Percentiles rank a stretch among this genome's conserved stretches.
Conservation (phyloP, 1,284 basidiomycete genomes). For the Ustilago loliicola region DNA sequence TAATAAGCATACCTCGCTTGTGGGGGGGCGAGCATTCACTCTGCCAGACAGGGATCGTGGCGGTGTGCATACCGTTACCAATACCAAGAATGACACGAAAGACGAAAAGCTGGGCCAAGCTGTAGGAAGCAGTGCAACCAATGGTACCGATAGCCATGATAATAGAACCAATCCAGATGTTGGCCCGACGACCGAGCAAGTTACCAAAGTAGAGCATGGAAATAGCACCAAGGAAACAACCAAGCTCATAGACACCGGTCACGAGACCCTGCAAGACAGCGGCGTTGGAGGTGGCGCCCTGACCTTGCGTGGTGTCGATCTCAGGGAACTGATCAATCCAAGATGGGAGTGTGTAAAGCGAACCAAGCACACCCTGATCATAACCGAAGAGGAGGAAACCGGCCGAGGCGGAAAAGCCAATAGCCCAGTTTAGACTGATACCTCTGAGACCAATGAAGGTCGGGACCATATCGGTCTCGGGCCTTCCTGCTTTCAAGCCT, state of each 20-base stretch:
- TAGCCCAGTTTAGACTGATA: conserved; percentile 55
- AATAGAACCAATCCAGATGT: conserved; percentile 67
- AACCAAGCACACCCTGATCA: conserved; percentile 69
- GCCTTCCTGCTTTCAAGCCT: conserved; percentile 35
- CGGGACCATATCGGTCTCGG: conserved; percentile 51
- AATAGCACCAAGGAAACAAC: conserved; percentile 66
- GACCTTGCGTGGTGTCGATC: conserved; percentile 51
- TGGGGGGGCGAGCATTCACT: conserved; percentile 67
- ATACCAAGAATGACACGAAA: conserved; percentile 67
- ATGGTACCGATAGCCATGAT: conserved; percentile 63
- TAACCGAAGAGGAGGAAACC: conserved; percentile 69
- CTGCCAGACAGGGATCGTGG: conserved; percentile 70
- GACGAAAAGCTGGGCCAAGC: conserved; percentile 60
- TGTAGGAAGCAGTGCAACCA: conserved; percentile 58
- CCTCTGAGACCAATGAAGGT: conserved; percentile 61
- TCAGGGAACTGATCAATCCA: conserved; percentile 59
- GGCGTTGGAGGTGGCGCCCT: conserved; percentile 36
- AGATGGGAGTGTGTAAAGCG: conserved; percentile 62
- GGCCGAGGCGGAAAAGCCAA: conserved; percentile 65
- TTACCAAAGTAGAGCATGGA: conserved; percentile 66
- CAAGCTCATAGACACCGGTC: conserved; percentile 68
- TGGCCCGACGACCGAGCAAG: conserved; percentile 59
- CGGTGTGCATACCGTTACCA: conserved; percentile 69
- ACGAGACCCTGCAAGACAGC: conserved; percentile 61
- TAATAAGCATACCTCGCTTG: conserved; percentile 67